phyloP scores from a whole-genome alignment of 192 early-diverging fungal genomes.

The Globomyces pollinis-pini region DNA sequence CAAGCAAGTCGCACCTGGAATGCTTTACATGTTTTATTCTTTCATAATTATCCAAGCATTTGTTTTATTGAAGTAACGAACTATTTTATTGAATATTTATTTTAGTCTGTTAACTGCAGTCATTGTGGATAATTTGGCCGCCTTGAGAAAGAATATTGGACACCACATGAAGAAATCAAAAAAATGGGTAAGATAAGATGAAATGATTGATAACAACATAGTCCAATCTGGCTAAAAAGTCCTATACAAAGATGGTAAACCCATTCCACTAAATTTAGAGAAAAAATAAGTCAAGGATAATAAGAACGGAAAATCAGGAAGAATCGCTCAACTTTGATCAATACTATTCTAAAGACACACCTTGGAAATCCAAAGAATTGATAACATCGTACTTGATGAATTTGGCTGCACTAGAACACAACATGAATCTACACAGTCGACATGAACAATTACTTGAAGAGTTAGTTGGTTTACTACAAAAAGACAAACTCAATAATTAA shows the following conservation, averaged over 20 bases:
- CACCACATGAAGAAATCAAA: neutral
- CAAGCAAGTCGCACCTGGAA: slow-evolving; percentile 23
- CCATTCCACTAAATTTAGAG: neutral
- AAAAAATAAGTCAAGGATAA: neutral
- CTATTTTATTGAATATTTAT: neutral
- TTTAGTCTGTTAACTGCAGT: slow-evolving; percentile 35
- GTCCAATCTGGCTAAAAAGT: neutral
- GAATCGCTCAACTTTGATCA: slow-evolving; percentile 23
- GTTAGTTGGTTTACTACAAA: slow-evolving; percentile 8
- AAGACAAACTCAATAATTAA: slow-evolving; percentile 1
- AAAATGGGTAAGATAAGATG: neutral
- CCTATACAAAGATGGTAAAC: slow-evolving; percentile 5
- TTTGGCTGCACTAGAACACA: slow-evolving; percentile 25
- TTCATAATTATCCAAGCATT: slow-evolving; percentile 31
- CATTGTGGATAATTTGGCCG: slow-evolving; percentile 36
- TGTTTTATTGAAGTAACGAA: slow-evolving; percentile 30
- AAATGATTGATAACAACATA: no score
- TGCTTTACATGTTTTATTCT: slow-evolving; percentile 21
- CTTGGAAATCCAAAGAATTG: slow-evolving; percentile 23
- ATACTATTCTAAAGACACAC: slow-evolving; percentile 26
- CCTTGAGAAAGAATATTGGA: slow-evolving; percentile 9
- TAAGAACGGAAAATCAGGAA: slow-evolving; percentile 6
- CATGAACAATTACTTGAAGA: slow-evolving; percentile 33
- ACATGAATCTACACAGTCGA: slow-evolving; percentile 16
- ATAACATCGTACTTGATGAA: slow-evolving; percentile 25